Percentiles rank a stretch among this genome's conserved stretches.
phyloP scores from a whole-genome alignment of 345 rosid genomes.

The Clausena lansium region DNA sequence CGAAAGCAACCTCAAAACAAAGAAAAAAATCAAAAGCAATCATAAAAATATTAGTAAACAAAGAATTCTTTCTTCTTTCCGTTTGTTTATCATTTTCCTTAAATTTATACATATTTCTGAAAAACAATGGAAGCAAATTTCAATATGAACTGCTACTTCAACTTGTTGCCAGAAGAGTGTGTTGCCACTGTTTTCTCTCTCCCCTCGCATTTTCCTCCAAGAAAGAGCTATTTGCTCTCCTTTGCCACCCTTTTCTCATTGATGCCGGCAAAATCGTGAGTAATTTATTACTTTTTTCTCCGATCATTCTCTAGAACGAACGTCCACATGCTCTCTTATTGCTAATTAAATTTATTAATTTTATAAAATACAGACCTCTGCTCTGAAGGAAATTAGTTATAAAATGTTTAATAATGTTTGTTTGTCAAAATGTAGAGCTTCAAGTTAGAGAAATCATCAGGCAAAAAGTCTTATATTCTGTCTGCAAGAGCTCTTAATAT shows the following conservation, averaged over 20 bases:
- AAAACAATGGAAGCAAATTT: not conserved
- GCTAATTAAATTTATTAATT: not conserved
- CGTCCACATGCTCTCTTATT: not conserved
- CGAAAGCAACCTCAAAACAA: too few relatives aligned
- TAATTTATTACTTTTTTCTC: too few relatives aligned
- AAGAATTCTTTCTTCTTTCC: too few relatives aligned
- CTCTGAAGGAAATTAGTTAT: too few relatives aligned
- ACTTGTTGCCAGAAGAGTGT: slow-evolving; percentile 56
- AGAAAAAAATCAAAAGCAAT: not conserved
- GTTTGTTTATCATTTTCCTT: too few relatives aligned
- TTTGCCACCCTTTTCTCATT: slow-evolving; percentile 46
- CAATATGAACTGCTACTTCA: not conserved
- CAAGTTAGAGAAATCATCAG: slow-evolving; percentile 54
- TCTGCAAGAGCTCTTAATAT: slow-evolving; percentile 74
- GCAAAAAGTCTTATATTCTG: slow-evolving; percentile 45
- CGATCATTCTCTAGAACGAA: not conserved
- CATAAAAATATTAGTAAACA: not conserved
- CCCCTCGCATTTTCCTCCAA: slow-evolving; percentile 48
- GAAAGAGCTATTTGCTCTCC: slow-evolving; percentile 51
- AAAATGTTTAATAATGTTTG: not conserved
- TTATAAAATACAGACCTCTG: not conserved
- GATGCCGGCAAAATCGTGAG: slow-evolving; percentile 51
- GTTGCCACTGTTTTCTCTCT: slow-evolving; percentile 54
- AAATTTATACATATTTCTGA: not conserved
- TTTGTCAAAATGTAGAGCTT: slow-evolving; percentile 40